These are phyloP conservation scores for Casuarina cunninghamiana DNA, from an alignment of 306 rosid genomes.

Conservation along the genomic window DNA sequence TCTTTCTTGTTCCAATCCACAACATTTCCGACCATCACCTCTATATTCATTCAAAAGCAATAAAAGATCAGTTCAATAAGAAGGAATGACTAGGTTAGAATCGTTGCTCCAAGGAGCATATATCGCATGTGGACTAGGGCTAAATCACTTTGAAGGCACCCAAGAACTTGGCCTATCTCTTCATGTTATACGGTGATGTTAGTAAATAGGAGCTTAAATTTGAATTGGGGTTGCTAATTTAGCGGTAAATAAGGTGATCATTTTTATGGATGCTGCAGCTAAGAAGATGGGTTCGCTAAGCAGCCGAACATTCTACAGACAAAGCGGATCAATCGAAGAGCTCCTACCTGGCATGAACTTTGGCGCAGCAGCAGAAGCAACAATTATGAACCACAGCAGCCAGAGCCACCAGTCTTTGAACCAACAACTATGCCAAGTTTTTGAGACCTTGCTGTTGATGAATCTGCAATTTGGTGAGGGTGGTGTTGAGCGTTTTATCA, in stretches of 20 bases:
- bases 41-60: no score
- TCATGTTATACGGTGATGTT: no score
- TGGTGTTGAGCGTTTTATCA: slow-evolving; percentile 44
- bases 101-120: no score
- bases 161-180: no score
- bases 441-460: slow-evolving; percentile 65
- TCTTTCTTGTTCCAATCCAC: no score
- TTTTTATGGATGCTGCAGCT: slow-evolving; percentile 34
- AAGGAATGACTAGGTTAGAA: no score
- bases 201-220: neutral
- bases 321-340: slow-evolving; percentile 64
- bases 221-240: neutral
- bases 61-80: no score
- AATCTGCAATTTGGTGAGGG: slow-evolving; percentile 52
- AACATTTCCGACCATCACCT: no score
- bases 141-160: no score
- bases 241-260: neutral
- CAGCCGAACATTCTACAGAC: slow-evolving; percentile 54
- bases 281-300: slow-evolving; percentile 62
- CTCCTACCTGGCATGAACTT: slow-evolving; percentile 64
- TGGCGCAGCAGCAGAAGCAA: slow-evolving; percentile 86
- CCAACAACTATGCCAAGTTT: slow-evolving; percentile 81
- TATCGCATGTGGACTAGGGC: no score
- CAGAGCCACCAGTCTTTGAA: slow-evolving; percentile 73
- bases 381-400: slow-evolving; percentile 60